A percentile compares a stretch with the other conserved stretches of the same genome.
Evolutionary conservation across 73 alveolate species (phyloP).

Genomic region (Symbiodinium natans): DNA sequence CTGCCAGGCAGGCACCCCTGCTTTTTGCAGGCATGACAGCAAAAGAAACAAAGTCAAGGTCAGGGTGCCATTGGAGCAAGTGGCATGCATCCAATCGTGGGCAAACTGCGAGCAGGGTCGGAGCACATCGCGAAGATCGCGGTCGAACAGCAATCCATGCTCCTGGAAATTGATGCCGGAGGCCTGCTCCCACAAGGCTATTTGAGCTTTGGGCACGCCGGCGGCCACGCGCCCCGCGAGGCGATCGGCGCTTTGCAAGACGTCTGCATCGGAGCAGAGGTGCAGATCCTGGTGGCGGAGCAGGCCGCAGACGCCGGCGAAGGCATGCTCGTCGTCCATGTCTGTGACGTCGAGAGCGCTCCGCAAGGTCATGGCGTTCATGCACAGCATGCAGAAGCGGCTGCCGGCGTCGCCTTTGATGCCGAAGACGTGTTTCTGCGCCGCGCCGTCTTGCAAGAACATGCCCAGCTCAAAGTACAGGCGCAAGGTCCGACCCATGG

Average conservation of each 20-base stretch:
- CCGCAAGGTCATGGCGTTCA: neutral
- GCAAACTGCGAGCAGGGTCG: neutral
- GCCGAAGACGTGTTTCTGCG: neutral
- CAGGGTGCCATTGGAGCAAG: neutral
- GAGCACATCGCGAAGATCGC: neutral
- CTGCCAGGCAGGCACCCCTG: too few relatives aligned
- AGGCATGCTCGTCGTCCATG: neutral
- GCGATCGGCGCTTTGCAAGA: neutral
- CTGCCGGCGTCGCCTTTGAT: constrained; percentile 25
- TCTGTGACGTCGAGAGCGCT: neutral
- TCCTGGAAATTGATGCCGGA: neutral
- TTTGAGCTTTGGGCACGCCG: too few relatives aligned
- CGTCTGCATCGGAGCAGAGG: neutral
- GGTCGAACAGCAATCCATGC: neutral
- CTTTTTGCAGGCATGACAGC: too few relatives aligned
- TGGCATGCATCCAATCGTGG: neutral
- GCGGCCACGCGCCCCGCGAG: too few relatives aligned
- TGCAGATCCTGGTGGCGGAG: neutral
- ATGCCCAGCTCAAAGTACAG: neutral
- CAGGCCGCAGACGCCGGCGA: too few relatives aligned
- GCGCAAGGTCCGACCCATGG: neutral
- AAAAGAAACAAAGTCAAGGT: neutral
- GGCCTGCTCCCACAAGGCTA: constrained; percentile 49
- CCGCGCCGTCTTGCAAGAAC: constrained; percentile 29
- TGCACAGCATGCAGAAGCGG: constrained; percentile 10